Evolutionary conservation across 2,329 filamentous ascomycete species (phyloP).

Genomic region (Ophiocordyceps camponoti-floridani): DNA sequence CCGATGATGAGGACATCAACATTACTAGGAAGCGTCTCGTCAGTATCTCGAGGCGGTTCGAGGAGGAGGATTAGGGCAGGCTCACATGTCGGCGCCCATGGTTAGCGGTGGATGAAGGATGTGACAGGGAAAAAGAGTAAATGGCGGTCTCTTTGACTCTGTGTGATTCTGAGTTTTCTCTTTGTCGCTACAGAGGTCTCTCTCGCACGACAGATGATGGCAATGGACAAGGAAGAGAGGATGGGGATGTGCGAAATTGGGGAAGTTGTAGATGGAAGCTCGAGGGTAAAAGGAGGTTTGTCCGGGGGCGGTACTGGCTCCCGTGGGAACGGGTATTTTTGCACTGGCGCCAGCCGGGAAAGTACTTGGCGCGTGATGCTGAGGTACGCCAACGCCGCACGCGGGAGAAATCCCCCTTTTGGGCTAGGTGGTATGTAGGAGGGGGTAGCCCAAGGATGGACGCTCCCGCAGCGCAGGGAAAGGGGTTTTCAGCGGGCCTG

Average conservation of each 20-base stretch:
- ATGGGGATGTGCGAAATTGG: background rate
- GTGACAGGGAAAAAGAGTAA: background rate
- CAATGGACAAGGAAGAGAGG: conserved; percentile 2
- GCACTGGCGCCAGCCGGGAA: background rate
- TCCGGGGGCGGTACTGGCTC: background rate
- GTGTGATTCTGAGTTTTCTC: background rate
- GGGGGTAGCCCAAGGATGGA: background rate
- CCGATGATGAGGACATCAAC: conserved; percentile 97
- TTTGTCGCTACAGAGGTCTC: background rate
- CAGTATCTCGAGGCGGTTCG: conserved; percentile 2
- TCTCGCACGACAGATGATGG: background rate
- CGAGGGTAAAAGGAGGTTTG: background rate
- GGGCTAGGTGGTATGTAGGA: background rate
- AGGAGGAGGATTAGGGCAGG: conserved; percentile 1
- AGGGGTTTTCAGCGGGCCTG: background rate
- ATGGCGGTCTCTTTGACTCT: background rate
- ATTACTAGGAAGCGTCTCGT: conserved; percentile 34
- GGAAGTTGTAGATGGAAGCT: background rate
- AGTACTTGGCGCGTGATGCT: background rate
- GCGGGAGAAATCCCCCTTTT: background rate
- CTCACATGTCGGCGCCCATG: conserved; percentile 22
- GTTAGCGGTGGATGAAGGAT: conserved; percentile 2
- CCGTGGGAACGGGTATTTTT: background rate
- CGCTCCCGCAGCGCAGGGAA: background rate
- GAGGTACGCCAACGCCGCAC: background rate